Percentiles rank a stretch among this genome's conserved stretches.
phyloP scores from a whole-genome alignment of 148 eudicot species.

The Euryodendron excelsum region DNA sequence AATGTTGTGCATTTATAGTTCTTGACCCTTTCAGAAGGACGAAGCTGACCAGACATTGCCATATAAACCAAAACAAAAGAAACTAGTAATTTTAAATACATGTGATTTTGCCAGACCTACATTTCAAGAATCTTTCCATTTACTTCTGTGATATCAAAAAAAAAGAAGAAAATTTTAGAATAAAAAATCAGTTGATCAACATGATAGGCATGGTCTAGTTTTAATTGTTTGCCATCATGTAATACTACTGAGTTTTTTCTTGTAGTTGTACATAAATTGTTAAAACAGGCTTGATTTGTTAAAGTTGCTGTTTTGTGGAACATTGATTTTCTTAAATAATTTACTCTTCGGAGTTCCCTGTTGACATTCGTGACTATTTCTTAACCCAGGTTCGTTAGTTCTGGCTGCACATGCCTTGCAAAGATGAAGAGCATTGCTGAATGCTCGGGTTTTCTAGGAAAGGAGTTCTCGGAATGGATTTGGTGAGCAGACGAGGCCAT shows the following conservation, averaged over 20 bases:
- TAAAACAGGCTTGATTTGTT: not conserved
- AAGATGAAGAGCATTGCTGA: not conserved
- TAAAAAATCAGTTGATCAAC: not conserved
- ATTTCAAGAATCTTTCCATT: not conserved
- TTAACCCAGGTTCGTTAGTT: not conserved
- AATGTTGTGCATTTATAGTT: not conserved
- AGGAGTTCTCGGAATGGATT: not conserved
- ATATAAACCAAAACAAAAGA: not conserved
- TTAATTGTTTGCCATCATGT: not conserved
- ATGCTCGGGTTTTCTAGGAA: not conserved
- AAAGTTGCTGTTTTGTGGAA: not conserved
- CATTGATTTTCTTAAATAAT: not conserved
- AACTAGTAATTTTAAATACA: not conserved
- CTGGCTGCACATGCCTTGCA: not conserved
- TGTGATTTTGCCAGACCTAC: not conserved
- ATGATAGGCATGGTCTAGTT: not conserved
- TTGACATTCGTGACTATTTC: not conserved
- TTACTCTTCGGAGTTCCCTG: not conserved
- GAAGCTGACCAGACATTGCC: not conserved
- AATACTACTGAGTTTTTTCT: not conserved
- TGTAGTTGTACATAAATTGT: not conserved
- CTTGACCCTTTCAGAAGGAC: not conserved
- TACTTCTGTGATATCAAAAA: not conserved
- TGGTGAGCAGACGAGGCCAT: not conserved
- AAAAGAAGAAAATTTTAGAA: not conserved